phyloP scores from a whole-genome alignment of 1,139 yeast genomes.

The Hyphopichia buzzinii region DNA sequence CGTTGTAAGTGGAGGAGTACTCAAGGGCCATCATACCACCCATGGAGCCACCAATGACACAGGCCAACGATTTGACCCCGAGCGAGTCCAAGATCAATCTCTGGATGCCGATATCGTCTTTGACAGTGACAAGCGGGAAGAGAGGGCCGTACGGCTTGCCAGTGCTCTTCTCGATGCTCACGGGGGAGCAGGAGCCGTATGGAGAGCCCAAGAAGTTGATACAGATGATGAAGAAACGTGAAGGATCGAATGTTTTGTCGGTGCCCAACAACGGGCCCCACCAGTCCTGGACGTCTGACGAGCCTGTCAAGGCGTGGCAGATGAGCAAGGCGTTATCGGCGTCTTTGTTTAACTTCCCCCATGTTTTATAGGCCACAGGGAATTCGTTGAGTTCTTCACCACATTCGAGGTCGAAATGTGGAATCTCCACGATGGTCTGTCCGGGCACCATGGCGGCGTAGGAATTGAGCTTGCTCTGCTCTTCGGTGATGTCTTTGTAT shows the following conservation, averaged over 20 bases:
- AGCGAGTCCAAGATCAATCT: constrained; percentile 69
- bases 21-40: constrained; percentile 98
- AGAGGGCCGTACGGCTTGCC: constrained; percentile 86
- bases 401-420: constrained; percentile 72
- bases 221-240: constrained; percentile 81
- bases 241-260: constrained; percentile 86
- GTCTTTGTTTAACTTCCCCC: constrained; percentile 76
- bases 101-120: constrained; percentile 89
- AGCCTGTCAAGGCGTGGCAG: constrained; percentile 94
- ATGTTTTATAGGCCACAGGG: constrained; percentile 93
- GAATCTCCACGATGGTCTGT: constrained; percentile 80
- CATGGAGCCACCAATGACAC: constrained; percentile 96
- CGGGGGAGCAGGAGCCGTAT: constrained; percentile 92
- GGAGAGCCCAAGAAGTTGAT: constrained; percentile 93
- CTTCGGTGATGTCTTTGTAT: constrained; percentile 44
- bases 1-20: constrained; percentile 67
- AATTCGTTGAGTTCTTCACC: constrained; percentile 72
- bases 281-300: constrained; percentile 95
- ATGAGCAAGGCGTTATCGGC: constrained; percentile 78
- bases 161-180: constrained; percentile 70
- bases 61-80: constrained; percentile 73
- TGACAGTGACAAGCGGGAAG: constrained; percentile 86
- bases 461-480: constrained; percentile 55
- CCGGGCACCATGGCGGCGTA: constrained; percentile 71
- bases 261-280: constrained; percentile 96